Conservation (phyloP, 1,284 basidiomycete genomes). For the Ganoderma sp. region DNA sequence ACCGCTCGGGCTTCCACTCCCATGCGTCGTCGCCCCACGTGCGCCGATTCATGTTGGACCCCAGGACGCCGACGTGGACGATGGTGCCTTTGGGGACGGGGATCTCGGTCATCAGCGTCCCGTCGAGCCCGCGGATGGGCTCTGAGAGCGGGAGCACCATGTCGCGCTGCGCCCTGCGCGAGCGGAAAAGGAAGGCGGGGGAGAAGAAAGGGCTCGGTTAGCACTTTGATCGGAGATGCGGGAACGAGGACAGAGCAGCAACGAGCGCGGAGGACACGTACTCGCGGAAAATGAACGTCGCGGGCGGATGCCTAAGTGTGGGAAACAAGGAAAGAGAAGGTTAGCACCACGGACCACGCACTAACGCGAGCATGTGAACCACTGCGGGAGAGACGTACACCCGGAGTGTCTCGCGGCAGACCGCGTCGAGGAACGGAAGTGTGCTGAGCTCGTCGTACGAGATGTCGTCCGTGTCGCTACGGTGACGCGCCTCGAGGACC, state of each 20-base stretch:
- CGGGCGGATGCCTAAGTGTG: conserved; percentile 30
- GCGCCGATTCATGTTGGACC: conserved; percentile 38
- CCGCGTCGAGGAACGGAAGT: conserved; percentile 43
- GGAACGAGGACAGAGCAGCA: background rate
- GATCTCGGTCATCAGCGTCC: conserved; percentile 47
- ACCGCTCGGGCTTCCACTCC: conserved; percentile 42
- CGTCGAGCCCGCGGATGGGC: conserved; percentile 37
- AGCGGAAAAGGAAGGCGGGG: conserved; percentile 8
- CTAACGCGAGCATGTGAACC: conserved; percentile 2
- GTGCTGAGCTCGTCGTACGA: conserved; percentile 41
- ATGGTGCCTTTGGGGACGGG: conserved; percentile 49
- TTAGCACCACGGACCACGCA: conserved; percentile 14
- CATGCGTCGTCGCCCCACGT: conserved; percentile 42
- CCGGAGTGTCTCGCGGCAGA: conserved; percentile 44
- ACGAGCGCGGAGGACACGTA: conserved; percentile 24
- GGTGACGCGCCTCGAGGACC: conserved; percentile 31
- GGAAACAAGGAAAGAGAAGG: conserved; percentile 8
- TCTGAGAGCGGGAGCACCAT: conserved; percentile 38
- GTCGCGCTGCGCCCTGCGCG: conserved; percentile 36
- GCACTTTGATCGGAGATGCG: conserved; percentile 11
- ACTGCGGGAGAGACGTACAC: conserved; percentile 27
- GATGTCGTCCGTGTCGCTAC: conserved; percentile 32
- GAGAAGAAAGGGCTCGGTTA: background rate
- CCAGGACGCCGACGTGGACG: conserved; percentile 37
- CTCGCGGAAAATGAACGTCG: conserved; percentile 33